phyloP scores from a whole-genome alignment of 495 filamentous ascomycete species.

The Friedmanniomyces endolithicus region DNA sequence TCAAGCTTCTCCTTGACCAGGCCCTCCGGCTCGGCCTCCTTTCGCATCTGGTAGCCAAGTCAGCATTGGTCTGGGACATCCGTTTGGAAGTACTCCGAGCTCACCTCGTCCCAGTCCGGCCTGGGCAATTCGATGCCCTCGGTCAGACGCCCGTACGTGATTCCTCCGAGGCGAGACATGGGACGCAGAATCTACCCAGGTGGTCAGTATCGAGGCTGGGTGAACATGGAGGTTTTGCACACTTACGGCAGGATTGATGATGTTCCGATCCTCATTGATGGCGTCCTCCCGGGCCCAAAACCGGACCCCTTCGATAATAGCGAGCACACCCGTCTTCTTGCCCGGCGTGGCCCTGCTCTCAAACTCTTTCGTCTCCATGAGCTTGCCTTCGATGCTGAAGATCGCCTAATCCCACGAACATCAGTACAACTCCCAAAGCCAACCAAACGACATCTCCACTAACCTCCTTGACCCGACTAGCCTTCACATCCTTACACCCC shows the following conservation, averaged over 20 bases:
- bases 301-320: slow-evolving; percentile 68
- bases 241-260: slow-evolving; percentile 50
- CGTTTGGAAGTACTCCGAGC: too few species aligned
- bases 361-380: slow-evolving; percentile 64
- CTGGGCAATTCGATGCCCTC: slow-evolving; percentile 68
- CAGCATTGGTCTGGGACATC: too few species aligned
- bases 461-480: slow-evolving; percentile 59
- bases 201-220: background rate
- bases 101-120: slow-evolving; percentile 45
- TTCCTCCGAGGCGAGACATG: slow-evolving; percentile 68
- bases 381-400: slow-evolving; percentile 66
- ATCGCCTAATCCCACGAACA: slow-evolving; percentile 37
- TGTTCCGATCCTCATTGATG: slow-evolving; percentile 58
- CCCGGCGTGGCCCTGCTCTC: slow-evolving; percentile 55
- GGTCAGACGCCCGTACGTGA: slow-evolving; percentile 60
- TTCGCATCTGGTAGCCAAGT: slow-evolving; percentile 27
- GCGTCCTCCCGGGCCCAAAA: slow-evolving; percentile 91
- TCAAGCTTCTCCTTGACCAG: slow-evolving; percentile 27
- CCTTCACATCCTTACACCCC: slow-evolving; percentile 51
- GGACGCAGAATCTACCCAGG: slow-evolving; percentile 44
- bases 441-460: background rate
- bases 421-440: background rate
- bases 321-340: slow-evolving; percentile 59
- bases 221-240: slow-evolving; percentile 28
- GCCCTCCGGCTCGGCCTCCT: slow-evolving; percentile 34